A percentile compares a stretch with the other conserved stretches of the same genome.
These are phyloP conservation scores for Hemileccinum rubropunctum DNA, from an alignment of 768 basidiomycete genomes.

Conservation along the genomic window DNA sequence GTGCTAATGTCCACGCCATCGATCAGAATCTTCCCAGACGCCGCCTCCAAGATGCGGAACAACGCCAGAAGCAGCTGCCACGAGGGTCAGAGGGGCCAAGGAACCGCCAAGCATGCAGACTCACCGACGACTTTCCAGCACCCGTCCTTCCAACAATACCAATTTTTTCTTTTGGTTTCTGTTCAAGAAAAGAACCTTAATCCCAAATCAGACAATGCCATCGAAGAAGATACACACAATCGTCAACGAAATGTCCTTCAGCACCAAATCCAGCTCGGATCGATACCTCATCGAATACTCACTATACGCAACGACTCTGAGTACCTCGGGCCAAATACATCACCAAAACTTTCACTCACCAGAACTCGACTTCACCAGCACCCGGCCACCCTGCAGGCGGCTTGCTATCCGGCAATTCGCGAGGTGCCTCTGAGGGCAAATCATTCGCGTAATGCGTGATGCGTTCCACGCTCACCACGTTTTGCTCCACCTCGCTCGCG, in stretches of 20 bases:
- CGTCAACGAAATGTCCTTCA: slow-evolving; percentile 70
- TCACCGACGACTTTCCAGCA: slow-evolving; percentile 72
- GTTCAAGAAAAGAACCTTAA: neutral
- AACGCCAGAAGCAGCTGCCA: slow-evolving; percentile 61
- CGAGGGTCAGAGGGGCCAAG: neutral
- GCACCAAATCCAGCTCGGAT: slow-evolving; percentile 71
- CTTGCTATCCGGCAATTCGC: slow-evolving; percentile 58
- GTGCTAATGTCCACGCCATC: slow-evolving; percentile 76
- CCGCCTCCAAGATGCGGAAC: slow-evolving; percentile 75
- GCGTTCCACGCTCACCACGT: slow-evolving; percentile 86
- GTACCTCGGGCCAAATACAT: neutral
- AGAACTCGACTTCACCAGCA: slow-evolving; percentile 70
- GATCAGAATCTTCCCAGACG: slow-evolving; percentile 62
- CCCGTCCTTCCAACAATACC: slow-evolving; percentile 90
- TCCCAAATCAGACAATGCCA: neutral
- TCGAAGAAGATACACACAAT: slow-evolving; percentile 45
- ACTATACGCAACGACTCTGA: slow-evolving; percentile 31
- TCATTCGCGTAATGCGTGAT: slow-evolving; percentile 75
- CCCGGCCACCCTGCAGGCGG: slow-evolving; percentile 68
- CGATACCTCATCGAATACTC: slow-evolving; percentile 79
- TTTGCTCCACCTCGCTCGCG: slow-evolving; percentile 87
- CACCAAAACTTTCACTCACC: slow-evolving; percentile 37
- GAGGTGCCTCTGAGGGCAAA: slow-evolving; percentile 70
- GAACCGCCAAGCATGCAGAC: slow-evolving; percentile 10
- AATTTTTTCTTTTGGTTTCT: slow-evolving; percentile 80